Conservation (phyloP, 139 green algal genomes). For the Raphidocelis subcapitata region DNA sequence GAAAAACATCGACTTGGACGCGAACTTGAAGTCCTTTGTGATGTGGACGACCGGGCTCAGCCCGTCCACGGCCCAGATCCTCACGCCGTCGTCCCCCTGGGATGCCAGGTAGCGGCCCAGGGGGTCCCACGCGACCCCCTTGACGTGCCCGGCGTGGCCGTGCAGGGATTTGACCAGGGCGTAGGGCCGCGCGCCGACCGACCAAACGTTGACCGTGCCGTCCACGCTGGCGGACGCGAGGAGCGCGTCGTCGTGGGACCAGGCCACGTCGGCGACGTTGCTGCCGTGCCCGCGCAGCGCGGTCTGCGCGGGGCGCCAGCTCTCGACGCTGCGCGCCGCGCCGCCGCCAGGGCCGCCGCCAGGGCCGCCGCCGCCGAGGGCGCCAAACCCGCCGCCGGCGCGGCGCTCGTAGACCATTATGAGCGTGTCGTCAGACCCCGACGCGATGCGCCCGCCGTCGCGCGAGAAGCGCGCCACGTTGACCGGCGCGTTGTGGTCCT, state of each 20-base stretch:
- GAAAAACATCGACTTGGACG: conserved; percentile 38
- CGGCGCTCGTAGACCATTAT: conserved; percentile 70
- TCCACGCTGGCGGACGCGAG: conserved; percentile 87
- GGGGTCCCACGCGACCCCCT: conserved; percentile 97
- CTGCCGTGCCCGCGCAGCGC: conserved; percentile 73
- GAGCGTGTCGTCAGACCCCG: conserved; percentile 78
- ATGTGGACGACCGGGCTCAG: conserved; percentile 60
- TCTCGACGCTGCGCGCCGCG: conserved; percentile 74
- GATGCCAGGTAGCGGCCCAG: conserved; percentile 51
- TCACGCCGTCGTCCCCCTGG: conserved; percentile 76
- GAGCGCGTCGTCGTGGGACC: conserved; percentile 68
- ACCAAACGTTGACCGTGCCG: conserved; percentile 73
- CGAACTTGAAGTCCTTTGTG: conserved; percentile 25
- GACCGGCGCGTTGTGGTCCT: conserved; percentile 69
- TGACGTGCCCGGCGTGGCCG: conserved; percentile 83
- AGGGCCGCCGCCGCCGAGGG: not conserved
- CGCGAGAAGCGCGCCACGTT: conserved; percentile 83
- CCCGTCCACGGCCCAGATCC: conserved; percentile 78
- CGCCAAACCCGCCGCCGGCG: conserved; percentile 51
- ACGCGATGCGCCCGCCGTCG: conserved; percentile 59
- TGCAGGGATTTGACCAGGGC: conserved; percentile 35
- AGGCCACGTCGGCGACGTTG: conserved; percentile 88
- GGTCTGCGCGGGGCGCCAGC: conserved; percentile 70
- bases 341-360: conserved; percentile 23
- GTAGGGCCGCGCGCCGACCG: conserved; percentile 9